Evolutionary conservation across 768 basidiomycete species (phyloP).

Genomic region (Boletellus sp.): DNA sequence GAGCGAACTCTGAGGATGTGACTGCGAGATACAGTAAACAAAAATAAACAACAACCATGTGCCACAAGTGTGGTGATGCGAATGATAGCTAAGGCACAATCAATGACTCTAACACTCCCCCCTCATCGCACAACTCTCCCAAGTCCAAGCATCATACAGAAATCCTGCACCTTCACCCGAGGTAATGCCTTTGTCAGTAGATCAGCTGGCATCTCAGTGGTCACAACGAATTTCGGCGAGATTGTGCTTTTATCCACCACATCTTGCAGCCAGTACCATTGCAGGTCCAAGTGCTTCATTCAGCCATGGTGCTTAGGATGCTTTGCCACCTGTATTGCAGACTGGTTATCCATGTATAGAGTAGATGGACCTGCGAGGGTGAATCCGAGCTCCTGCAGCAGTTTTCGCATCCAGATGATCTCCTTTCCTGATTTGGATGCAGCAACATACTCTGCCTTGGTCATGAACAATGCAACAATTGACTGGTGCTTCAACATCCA

Average conservation of each 20-base stretch:
- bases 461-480: not conserved
- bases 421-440: slow-evolving; percentile 20
- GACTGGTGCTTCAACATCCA: not conserved
- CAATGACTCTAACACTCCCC: no score
- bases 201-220: not conserved
- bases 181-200: not conserved
- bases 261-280: slow-evolving; percentile 3
- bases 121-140: no score
- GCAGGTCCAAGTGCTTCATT: slow-evolving; percentile 25
- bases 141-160: no score
- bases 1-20: no score
- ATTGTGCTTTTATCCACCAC: slow-evolving; percentile 1
- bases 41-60: no score
- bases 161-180: no score
- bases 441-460: no score
- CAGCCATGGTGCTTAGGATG: slow-evolving; percentile 23
- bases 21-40: no score
- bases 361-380: not conserved
- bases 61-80: no score
- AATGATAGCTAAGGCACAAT: no score
- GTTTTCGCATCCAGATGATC: slow-evolving; percentile 26
- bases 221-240: slow-evolving; percentile 14
- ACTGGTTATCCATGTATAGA: no score
- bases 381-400: slow-evolving; percentile 12
- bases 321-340: slow-evolving; percentile 8